Evolutionary conservation across 805 yeast genomes (phyloP).

Genomic region (Monosporozyma unispora): DNA sequence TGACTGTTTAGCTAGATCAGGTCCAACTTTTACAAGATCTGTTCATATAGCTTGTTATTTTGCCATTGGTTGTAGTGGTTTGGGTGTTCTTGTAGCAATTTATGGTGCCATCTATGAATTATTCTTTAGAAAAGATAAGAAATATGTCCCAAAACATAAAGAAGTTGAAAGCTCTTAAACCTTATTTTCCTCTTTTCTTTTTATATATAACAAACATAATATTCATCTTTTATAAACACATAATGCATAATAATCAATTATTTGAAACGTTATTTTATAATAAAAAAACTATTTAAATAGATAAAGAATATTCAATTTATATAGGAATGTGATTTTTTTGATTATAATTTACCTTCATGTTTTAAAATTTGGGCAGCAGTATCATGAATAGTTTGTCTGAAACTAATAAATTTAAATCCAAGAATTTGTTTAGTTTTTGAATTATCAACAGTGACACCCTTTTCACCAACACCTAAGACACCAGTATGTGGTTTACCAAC

Average conservation of each 20-base stretch:
- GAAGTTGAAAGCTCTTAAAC: not conserved
- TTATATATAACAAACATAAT: not conserved
- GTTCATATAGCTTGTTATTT: constrained; percentile 8
- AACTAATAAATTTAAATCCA: constrained; percentile 17
- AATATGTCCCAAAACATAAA: not conserved
- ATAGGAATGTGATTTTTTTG: not conserved
- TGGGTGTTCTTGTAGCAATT: constrained; percentile 3
- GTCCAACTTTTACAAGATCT: constrained; percentile 1
- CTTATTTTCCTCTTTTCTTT: not conserved
- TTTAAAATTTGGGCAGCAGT: constrained; percentile 21
- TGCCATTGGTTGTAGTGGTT: constrained; percentile 5
- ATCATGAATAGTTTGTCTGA: constrained; percentile 18
- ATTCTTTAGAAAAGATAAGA: not conserved
- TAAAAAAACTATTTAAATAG: not conserved
- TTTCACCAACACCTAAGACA: constrained; percentile 2
- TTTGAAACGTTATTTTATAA: not conserved
- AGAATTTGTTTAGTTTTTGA: constrained; percentile 15
- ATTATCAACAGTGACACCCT: constrained; percentile 10
- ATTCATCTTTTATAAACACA: not conserved
- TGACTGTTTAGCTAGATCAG: constrained; percentile 1
- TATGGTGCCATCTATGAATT: constrained; percentile 6
- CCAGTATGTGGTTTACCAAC: constrained; percentile 29
- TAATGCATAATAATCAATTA: not conserved
- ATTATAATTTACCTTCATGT: constrained; percentile 9
- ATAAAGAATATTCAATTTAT: not conserved